Evolutionary conservation across 2,329 filamentous ascomycete species (phyloP), one percentile per base, ranked within the genome.

Genomic region (Elsinoe australis): DNA sequence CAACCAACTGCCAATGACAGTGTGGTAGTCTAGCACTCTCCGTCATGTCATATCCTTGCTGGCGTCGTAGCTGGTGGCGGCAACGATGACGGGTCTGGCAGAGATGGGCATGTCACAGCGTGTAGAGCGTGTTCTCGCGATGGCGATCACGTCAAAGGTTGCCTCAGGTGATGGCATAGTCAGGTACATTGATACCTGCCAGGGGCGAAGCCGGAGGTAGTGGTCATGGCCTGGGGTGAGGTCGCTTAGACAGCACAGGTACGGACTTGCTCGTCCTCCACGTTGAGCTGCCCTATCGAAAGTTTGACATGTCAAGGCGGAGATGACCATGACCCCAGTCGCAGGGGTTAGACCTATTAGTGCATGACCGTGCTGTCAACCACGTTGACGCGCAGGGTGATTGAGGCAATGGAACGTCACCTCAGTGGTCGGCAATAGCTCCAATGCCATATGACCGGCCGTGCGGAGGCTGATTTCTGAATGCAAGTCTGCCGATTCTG

Each of bases 181-280:
- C 39, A 44, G 39, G 39, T 44, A 44, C 39, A 44, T 29, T 22
- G 22, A 24, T 44, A 44, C 39, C 31, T 44, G 39, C 29, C 39
- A 44, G 39, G 19, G 19, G 39, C 39, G 39, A 44, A 26, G 39
- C 39, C 39, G 39, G 39, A n/a, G 19, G 9, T 18, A 31, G 39
- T 26, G n/a, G 24, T 44, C 22, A 15, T n/a, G 31, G 17, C n/a
- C n/a, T n/a, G n/a, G n/a, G n/a, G n/a, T n/a, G n/a, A 9, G 39
- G 21, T 44, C 39, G 39, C 39, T 44, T 31, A 44, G 21, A 31
- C 5, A 24, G 39, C 8, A 44, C 39, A 7, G 26, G 26, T 18
- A 29, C 24, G 9, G 39, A 14, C 8, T 44, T n/a, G n/a, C n/a
- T n/a, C n/a, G 24, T 44, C 39, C n/a, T 44, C 39, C 12, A 8